Evolutionary conservation across 371 early-diverging fungal genomes (phyloP), one percentile per base, ranked within the genome.

Genomic region (Mucor velutinosus): DNA sequence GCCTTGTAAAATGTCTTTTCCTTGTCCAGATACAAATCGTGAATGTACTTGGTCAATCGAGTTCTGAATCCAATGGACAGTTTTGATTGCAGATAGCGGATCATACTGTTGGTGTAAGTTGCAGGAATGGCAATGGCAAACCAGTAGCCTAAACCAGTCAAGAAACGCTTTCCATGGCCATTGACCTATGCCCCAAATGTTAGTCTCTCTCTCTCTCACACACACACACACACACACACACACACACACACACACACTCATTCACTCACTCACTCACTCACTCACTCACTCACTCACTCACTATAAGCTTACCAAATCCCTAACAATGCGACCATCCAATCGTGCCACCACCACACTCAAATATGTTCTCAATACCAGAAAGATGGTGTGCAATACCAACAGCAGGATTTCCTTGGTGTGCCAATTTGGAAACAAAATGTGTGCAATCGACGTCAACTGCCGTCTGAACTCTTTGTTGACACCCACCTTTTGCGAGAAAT

Each of bases 101-200:
- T 93, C 97, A 98, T 96, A 77, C 92, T 92, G 81, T 98, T 98
- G 21, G 97, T 97, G 76, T 97, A 98, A 7, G 97, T 97, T 15
- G 98, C 98, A 27, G 98, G 98, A 12, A 98, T 78, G 25, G 97
- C 97, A 66, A 98, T 92, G 29, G 91, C 92, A 86, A 98, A 97
- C 98, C 98, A 98, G 71, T 93, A 91, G 14, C 84, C 86, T 10
- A 94, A 76, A 17, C 92, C 92, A 21, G 47, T 69, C 35, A 79
- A 56, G 53, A 78, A 79, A 0, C 71, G 67, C 60, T 73, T 74
- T 0, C 79, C 73, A 37, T 79, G 62, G 6, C 79, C 82, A 56
- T 79, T 75, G 10, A 81, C 79, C 82, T 81, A 51, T 43, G 23
- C 3, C 19, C 0, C 0, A 7, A 5, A 2, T n/a, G 30, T 43